Evolutionary conservation across 225 moss, liverwort and hornwort species (phyloP), one percentile per base, ranked within the genome.

Genomic region (Sphagnum tenellum): DNA sequence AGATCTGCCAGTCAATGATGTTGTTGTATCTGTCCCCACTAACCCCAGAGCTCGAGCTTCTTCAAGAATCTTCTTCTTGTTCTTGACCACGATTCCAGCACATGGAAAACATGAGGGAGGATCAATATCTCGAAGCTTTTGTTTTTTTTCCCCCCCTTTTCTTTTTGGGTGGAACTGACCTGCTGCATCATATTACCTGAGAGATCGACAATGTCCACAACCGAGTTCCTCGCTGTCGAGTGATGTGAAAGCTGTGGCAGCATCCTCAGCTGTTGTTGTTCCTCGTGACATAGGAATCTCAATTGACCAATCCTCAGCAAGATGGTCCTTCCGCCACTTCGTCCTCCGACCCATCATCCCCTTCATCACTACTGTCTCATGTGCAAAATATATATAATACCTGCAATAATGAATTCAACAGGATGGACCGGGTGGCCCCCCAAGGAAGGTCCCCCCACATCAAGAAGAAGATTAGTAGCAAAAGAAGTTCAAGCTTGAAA

Each of bases 141-240:
- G 7, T 29, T 29, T 29, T 29, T 29, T 1, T 29, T 29, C 1
- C 29, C 29, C 29, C 29, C 29, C 1, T 29, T 29, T 29, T 29
- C 29, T 29, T 29, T 29, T 29, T 29, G 29, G 29, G 29, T 29
- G 29, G 29, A 29, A 29, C 29, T 29, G 29, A 1, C 1, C 29
- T 29, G 29, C 29, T 29, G 29, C 29, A 29, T 29, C 1, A n/a
- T 65, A 49, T 3, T 0, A 93, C 92, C 92, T 93, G 44, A 88
- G 70, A 48, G 92, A 93, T 66, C 92, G 89, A 60, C 69, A 68
- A 69, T 89, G 92, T 48, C 92, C 80, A 47, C 80, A 78, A 44
- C 67, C 6, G 70, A 54, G 14, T 29, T 56, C 70, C 44, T 61
- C 69, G 9, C 47, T 66, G 56, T 75, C 70, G 9, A 66, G 61